A percentile compares a stretch with the other conserved stretches of the same genome.
Evolutionary conservation across 116 monocot species (phyloP).

Genomic region (Papilionanthe hybrid): DNA sequence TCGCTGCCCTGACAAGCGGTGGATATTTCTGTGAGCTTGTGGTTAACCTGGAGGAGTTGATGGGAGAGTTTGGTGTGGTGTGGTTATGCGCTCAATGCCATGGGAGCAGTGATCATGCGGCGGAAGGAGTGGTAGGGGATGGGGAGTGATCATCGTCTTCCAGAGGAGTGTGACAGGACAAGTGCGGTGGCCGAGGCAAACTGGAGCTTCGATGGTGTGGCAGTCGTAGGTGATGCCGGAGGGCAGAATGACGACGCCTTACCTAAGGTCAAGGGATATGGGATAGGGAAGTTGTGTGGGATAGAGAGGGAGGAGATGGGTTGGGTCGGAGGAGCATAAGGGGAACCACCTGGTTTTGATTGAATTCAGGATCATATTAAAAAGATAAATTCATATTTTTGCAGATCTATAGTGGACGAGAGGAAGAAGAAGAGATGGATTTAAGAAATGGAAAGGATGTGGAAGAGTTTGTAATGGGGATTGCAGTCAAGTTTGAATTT

Average conservation of each 20-base stretch:
- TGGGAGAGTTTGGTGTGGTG: conserved; percentile 36
- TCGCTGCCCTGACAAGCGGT: background rate
- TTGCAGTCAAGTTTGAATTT: background rate
- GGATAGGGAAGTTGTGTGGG: conserved; percentile 58
- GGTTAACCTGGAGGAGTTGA: conserved; percentile 16
- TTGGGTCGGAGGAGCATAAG: conserved; percentile 2
- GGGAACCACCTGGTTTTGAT: background rate
- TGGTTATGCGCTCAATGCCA: conserved; percentile 46
- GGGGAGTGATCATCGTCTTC: conserved; percentile 18
- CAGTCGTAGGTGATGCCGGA: conserved; percentile 81
- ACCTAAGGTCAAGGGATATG: conserved; percentile 71
- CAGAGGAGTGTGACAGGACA: conserved; percentile 45
- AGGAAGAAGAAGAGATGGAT: background rate
- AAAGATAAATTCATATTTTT: background rate
- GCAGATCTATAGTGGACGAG: background rate
- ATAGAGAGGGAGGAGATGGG: conserved; percentile 16
- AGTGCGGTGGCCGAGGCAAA: conserved; percentile 24
- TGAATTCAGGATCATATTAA: background rate
- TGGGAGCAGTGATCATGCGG: conserved; percentile 33
- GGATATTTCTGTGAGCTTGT: conserved; percentile 26
- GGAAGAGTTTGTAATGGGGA: background rate
- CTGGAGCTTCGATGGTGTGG: conserved; percentile 58
- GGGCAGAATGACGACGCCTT: conserved; percentile 47
- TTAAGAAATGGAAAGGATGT: background rate
- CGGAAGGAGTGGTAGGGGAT: conserved; percentile 60